phyloP scores from a whole-genome alignment of 352 stramenopile species.

The Globisporangium barbulae region DNA sequence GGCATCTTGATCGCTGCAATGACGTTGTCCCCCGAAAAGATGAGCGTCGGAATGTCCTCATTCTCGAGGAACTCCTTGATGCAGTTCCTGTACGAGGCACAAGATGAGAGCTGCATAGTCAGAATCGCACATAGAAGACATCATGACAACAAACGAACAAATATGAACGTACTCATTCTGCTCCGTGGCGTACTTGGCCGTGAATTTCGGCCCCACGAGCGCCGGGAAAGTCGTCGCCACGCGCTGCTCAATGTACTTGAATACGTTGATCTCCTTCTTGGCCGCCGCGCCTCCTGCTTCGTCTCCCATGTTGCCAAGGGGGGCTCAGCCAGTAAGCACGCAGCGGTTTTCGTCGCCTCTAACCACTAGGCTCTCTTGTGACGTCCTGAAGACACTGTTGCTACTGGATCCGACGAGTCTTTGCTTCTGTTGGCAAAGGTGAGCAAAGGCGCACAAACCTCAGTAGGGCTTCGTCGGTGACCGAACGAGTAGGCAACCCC shows the following conservation, averaged over 20 bases:
- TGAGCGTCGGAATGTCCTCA: conserved; percentile 82
- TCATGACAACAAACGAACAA: neutral
- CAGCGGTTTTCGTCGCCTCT: neutral
- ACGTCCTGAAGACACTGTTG: neutral
- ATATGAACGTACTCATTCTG: conserved; percentile 58
- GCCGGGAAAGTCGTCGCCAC: conserved; percentile 65
- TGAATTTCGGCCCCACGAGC: conserved; percentile 68
- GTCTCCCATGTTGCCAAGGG: conserved; percentile 38
- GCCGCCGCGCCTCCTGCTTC: conserved; percentile 26
- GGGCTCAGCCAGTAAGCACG: conserved; percentile 9
- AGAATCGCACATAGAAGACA: neutral
- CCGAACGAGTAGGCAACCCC: neutral
- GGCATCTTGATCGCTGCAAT: conserved; percentile 87
- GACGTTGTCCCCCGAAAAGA: conserved; percentile 88
- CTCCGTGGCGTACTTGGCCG: conserved; percentile 79
- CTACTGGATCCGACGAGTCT: conserved; percentile 3
- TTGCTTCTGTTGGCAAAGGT: conserved; percentile 1
- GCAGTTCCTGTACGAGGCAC: conserved; percentile 33
- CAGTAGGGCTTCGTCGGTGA: conserved; percentile 1
- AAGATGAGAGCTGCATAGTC: neutral
- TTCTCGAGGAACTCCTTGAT: conserved; percentile 90
- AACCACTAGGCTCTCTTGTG: neutral
- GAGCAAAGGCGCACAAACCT: neutral
- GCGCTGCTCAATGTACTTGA: conserved; percentile 83
- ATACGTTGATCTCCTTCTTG: conserved; percentile 72